These are phyloP conservation scores for Starmerella bacillaris DNA, from an alignment of 805 yeast genomes.

Conservation along the genomic window DNA sequence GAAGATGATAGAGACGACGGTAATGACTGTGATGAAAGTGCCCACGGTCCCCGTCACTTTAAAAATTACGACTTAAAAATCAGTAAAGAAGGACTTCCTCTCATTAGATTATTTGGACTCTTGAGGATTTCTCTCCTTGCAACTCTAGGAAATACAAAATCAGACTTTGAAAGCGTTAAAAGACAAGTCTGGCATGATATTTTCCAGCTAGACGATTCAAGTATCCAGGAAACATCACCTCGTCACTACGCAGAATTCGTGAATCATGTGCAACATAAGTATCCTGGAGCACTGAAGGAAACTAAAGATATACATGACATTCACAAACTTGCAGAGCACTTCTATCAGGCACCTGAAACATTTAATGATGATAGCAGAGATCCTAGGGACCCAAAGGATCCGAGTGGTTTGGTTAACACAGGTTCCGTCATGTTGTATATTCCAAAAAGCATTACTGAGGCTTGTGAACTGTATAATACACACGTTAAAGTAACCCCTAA, in stretches of 20 bases:
- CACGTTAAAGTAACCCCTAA: conserved; percentile 50
- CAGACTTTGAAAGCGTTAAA: conserved; percentile 28
- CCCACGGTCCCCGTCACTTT: not conserved
- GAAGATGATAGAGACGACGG: not conserved
- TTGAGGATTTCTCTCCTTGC: conserved; percentile 20
- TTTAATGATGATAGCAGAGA: no score
- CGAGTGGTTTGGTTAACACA: conserved; percentile 8
- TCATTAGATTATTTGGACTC: conserved; percentile 6
- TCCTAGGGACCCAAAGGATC: conserved; percentile 10
- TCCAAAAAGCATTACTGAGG: conserved; percentile 67
- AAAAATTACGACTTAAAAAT: no score
- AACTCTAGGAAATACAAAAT: conserved; percentile 41
- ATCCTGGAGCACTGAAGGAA: conserved; percentile 32
- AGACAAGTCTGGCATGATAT: conserved; percentile 27
- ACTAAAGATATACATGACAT: not conserved
- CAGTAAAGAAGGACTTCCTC: not conserved
- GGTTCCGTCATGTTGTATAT: conserved; percentile 21
- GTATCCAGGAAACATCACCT: conserved; percentile 40
- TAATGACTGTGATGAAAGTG: not conserved
- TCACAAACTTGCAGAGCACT: not conserved
- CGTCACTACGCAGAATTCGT: conserved; percentile 69
- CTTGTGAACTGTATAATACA: conserved; percentile 45
- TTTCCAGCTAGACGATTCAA: conserved; percentile 22
- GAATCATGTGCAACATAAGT: conserved; percentile 40
- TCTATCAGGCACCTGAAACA: not conserved